A percentile compares a stretch with the other conserved stretches of the same genome.
These are phyloP conservation scores for Sporothrix euskadiensis DNA, from an alignment of 2,329 filamentous ascomycete species.

Conservation along the genomic window DNA sequence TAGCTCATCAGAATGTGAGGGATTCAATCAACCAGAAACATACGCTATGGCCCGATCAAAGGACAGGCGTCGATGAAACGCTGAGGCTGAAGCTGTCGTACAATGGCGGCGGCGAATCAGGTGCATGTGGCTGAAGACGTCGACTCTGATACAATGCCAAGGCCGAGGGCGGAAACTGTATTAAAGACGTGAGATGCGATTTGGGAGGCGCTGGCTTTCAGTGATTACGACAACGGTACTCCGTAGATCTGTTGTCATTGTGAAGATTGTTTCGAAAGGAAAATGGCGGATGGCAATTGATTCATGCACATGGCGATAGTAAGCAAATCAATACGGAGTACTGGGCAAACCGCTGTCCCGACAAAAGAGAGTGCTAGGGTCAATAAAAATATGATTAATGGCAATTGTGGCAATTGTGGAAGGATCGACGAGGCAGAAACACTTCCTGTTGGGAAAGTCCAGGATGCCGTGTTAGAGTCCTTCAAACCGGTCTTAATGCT, in stretches of 20 bases:
- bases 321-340: not conserved
- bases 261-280: not conserved
- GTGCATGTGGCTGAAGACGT: not conserved
- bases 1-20: not conserved
- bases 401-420: not conserved
- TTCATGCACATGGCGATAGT: not conserved
- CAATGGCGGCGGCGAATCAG: too few relatives aligned
- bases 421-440: slow-evolving; percentile 20
- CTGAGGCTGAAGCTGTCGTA: not conserved
- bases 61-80: slow-evolving; percentile 11
- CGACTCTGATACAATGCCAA: slow-evolving; percentile 17
- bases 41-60: not conserved
- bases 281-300: not conserved
- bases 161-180: not conserved
- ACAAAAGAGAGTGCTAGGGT: not conserved
- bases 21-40: slow-evolving; percentile 21
- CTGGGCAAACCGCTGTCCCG: not conserved
- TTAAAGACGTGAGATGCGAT: not conserved
- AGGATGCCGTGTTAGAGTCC: not conserved
- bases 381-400: not conserved
- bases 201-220: not conserved
- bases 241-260: not conserved
- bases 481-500: not conserved
- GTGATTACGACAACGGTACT: too few relatives aligned
- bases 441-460: not conserved